Percentiles rank a stretch among this genome's conserved stretches.
phyloP scores from a whole-genome alignment of 768 basidiomycete genomes.

The Amanita exitialis region DNA sequence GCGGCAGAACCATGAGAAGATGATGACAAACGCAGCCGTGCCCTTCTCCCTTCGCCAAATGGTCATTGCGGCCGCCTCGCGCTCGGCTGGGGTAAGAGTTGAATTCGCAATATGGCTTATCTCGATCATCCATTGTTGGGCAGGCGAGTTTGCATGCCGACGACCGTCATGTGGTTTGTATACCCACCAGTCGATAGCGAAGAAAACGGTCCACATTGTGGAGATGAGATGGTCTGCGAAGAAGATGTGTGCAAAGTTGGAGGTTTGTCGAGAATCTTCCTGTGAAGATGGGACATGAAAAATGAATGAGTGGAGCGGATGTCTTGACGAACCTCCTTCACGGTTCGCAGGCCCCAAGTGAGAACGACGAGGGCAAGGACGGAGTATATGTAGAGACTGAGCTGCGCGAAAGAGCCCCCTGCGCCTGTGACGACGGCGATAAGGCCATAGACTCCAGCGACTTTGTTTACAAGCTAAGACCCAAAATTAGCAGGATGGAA shows the following conservation, averaged over 20 bases:
- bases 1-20: constrained; percentile 83
- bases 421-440: constrained; percentile 85
- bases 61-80: constrained; percentile 59
- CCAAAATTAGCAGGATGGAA: background rate
- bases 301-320: constrained; percentile 1
- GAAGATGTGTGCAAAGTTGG: constrained; percentile 89
- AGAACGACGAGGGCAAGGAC: constrained; percentile 71
- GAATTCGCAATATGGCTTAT: constrained; percentile 39
- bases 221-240: constrained; percentile 86
- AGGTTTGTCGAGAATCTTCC: constrained; percentile 81
- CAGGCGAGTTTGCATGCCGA: constrained; percentile 70
- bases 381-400: constrained; percentile 92
- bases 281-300: constrained; percentile 21
- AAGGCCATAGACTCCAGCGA: constrained; percentile 93
- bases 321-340: constrained; percentile 58
- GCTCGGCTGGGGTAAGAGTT: constrained; percentile 53
- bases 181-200: constrained; percentile 85
- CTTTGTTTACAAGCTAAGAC: constrained; percentile 83
- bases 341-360: constrained; percentile 80
- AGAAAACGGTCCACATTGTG: constrained; percentile 88
- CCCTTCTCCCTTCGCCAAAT: constrained; percentile 92
- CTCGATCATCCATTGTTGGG: constrained; percentile 80
- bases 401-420: constrained; percentile 88
- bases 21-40: constrained; percentile 64
- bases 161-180: constrained; percentile 89